Conservation (phyloP, 1,139 yeast genomes). For the Candida pseudocylindracea region DNA sequence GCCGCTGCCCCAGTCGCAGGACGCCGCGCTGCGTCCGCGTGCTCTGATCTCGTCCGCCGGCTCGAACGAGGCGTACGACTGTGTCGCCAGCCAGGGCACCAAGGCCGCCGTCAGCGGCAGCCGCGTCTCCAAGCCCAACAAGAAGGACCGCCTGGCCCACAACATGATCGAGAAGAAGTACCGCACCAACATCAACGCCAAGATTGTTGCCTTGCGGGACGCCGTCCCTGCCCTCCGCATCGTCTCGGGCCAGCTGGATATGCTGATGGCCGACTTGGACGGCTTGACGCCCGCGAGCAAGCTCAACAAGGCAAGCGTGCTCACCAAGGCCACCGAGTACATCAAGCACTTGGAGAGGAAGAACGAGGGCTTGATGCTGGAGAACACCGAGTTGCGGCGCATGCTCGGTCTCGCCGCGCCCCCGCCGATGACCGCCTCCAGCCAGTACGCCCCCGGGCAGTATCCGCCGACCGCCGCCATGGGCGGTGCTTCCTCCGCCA, state of each 20-base stretch:
- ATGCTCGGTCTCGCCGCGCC: no score
- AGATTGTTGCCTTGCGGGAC: conserved; percentile 30
- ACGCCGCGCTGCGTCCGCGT: no score
- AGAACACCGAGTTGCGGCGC: conserved; percentile 25
- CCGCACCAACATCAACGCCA: conserved; percentile 50
- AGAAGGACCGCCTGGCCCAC: conserved; percentile 9
- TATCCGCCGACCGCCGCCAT: conserved; percentile 3
- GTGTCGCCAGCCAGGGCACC: no score
- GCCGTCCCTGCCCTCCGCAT: conserved; percentile 49
- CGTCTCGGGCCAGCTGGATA: conserved; percentile 17
- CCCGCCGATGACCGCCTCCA: conserved; percentile 10
- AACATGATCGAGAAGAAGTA: conserved; percentile 50
- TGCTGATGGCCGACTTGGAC: conserved; percentile 33
- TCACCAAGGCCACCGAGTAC: conserved; percentile 79
- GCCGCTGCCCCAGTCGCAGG: no score
- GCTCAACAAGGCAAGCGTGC: conserved; percentile 72
- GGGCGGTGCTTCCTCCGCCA: not conserved
- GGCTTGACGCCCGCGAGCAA: conserved; percentile 79
- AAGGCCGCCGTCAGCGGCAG: no score
- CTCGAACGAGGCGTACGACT: no score
- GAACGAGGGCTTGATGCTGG: conserved; percentile 31
- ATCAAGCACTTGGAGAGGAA: conserved; percentile 62
- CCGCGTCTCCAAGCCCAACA: no score
- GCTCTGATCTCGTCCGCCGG: no score
- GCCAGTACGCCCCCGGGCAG: conserved; percentile 4